Evolutionary conservation across 1,284 basidiomycete species (phyloP).

Genomic region (Schizophyllum commune): DNA sequence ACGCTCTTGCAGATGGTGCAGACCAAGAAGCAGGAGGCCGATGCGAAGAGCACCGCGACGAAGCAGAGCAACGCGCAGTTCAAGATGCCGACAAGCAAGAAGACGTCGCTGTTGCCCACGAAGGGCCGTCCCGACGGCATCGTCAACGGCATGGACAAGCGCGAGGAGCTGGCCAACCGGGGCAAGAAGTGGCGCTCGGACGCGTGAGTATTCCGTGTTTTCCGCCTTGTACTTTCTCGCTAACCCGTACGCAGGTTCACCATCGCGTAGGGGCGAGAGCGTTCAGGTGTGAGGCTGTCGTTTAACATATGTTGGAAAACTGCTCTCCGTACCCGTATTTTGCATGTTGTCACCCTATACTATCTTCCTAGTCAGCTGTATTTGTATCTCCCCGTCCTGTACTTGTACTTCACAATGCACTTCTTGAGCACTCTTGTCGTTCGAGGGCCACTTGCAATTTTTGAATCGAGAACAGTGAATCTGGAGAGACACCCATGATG

Average conservation of each 20-base stretch:
- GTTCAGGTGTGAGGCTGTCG: too few relatives aligned
- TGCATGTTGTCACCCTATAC: too few relatives aligned
- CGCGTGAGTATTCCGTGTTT: constrained; percentile 33
- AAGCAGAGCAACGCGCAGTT: constrained; percentile 38
- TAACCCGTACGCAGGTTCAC: background rate
- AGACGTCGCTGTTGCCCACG: constrained; percentile 54
- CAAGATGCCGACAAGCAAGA: constrained; percentile 61
- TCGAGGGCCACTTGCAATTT: too few relatives aligned
- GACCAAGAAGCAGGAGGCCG: constrained; percentile 43
- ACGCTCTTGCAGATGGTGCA: constrained; percentile 49
- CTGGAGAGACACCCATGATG: too few relatives aligned
- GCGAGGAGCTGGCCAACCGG: constrained; percentile 33
- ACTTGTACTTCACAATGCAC: too few relatives aligned
- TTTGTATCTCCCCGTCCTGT: too few relatives aligned
- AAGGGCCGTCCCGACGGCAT: constrained; percentile 65
- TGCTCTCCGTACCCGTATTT: too few relatives aligned
- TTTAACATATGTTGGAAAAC: too few relatives aligned
- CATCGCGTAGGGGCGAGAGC: background rate
- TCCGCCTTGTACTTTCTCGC: background rate
- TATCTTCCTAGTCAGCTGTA: too few relatives aligned
- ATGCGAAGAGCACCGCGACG: background rate
- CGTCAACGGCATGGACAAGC: constrained; percentile 58
- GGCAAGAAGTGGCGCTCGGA: constrained; percentile 63
- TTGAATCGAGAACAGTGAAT: too few relatives aligned
- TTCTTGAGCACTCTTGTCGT: too few relatives aligned